Percentiles rank a stretch among this genome's conserved stretches.
Evolutionary conservation across 495 filamentous ascomycete species (phyloP).

Genomic region (Annulohypoxylon bovei): DNA sequence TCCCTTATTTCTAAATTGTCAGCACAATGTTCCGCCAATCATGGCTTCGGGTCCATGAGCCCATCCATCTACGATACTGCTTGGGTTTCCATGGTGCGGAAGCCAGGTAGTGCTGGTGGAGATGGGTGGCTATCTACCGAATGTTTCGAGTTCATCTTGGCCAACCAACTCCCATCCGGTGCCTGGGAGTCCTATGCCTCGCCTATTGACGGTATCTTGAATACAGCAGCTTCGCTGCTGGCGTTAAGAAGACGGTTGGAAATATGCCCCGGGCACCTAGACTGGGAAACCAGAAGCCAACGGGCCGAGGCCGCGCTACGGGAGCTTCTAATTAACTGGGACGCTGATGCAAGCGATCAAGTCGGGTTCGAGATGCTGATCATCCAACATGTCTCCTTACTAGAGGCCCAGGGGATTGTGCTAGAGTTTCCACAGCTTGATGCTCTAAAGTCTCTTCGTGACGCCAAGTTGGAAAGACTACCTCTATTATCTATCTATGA

Average conservation of each 20-base stretch:
- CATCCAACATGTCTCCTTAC: neutral
- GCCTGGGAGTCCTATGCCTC: constrained; percentile 46
- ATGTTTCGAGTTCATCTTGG: constrained; percentile 40
- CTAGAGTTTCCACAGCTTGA: neutral
- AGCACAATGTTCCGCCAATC: neutral
- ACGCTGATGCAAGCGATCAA: neutral
- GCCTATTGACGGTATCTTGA: constrained; percentile 49
- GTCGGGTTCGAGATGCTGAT: neutral
- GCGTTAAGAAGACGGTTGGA: constrained; percentile 49
- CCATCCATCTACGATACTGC: constrained; percentile 57
- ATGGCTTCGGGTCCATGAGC: constrained; percentile 26
- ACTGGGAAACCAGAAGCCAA: neutral
- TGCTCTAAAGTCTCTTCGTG: neutral
- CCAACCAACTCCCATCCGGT: constrained; percentile 31
- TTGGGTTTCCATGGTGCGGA: constrained; percentile 57
- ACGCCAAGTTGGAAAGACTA: neutral
- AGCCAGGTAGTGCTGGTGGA: constrained; percentile 21
- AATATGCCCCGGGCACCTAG: neutral
- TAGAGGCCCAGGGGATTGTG: neutral
- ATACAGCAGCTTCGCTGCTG: constrained; percentile 48
- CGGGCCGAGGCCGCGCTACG: neutral
- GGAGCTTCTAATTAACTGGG: neutral
- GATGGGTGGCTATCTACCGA: constrained; percentile 50
- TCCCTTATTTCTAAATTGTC: constrained; percentile 69
- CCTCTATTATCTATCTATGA: neutral